These are phyloP conservation scores for Trichoderma aggressivum DNA, from an alignment of 2,329 filamentous ascomycete genomes.

Conservation along the genomic window DNA sequence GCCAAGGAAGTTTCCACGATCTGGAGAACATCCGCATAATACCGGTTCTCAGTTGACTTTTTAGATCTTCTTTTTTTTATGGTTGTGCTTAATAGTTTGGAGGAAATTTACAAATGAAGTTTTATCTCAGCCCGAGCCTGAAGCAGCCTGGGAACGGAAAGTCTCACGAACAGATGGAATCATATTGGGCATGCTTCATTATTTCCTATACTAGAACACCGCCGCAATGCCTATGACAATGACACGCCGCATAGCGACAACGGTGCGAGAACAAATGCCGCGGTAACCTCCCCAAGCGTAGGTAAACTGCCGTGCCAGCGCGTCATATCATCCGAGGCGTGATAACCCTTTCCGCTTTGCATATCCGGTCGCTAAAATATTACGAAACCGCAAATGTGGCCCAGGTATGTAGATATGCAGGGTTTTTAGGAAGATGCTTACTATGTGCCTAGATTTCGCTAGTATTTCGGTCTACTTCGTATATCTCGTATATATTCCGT, in stretches of 20 bases:
- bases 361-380: background rate
- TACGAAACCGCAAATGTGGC: background rate
- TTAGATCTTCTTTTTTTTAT: too few species aligned
- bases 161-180: background rate
- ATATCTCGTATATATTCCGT: background rate
- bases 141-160: background rate
- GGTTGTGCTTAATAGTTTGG: too few species aligned
- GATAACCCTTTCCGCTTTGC: background rate
- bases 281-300: background rate
- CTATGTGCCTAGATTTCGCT: background rate
- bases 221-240: background rate
- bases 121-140: background rate
- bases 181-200: background rate
- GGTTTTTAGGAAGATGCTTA: background rate
- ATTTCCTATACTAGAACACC: background rate
- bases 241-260: background rate
- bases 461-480: background rate
- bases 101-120: background rate
- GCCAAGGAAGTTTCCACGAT: background rate
- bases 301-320: background rate
- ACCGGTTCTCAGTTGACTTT: background rate
- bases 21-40: background rate
- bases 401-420: background rate
- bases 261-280: background rate
- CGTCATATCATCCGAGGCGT: background rate